These are phyloP conservation scores for Cytospora leucostoma DNA, from an alignment of 2,329 filamentous ascomycete genomes.

Conservation along the genomic window DNA sequence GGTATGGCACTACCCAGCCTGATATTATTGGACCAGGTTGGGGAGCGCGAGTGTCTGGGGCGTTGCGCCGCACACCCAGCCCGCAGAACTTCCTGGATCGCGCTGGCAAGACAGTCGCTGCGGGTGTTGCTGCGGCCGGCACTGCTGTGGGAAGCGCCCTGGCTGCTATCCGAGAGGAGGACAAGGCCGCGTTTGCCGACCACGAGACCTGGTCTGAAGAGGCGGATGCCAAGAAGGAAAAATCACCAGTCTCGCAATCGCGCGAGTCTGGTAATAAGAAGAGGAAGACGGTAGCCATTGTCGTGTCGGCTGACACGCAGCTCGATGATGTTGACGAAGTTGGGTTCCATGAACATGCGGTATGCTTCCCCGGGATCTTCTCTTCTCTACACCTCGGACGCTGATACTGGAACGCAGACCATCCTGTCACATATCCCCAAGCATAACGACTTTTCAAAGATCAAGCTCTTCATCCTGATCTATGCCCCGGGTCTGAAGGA, in stretches of 20 bases:
- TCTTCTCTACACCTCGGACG: neutral
- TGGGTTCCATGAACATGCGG: slow-evolving; percentile 74
- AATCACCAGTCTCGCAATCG: slow-evolving; percentile 39
- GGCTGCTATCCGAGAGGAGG: slow-evolving; percentile 81
- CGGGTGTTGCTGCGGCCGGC: slow-evolving; percentile 80
- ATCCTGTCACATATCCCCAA: slow-evolving; percentile 87
- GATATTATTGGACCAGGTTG: slow-evolving; percentile 55
- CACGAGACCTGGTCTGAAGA: slow-evolving; percentile 93
- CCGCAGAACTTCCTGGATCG: slow-evolving; percentile 86
- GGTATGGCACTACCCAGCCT: slow-evolving; percentile 44
- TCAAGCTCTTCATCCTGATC: slow-evolving; percentile 84
- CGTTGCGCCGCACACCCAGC: slow-evolving; percentile 78
- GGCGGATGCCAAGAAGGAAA: slow-evolving; percentile 66
- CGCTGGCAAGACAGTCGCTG: slow-evolving; percentile 77
- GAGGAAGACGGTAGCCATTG: slow-evolving; percentile 81
- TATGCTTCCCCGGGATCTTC: slow-evolving; percentile 48
- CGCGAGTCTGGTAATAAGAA: slow-evolving; percentile 45
- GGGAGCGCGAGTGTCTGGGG: slow-evolving; percentile 77
- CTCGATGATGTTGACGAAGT: slow-evolving; percentile 60
- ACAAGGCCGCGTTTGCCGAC: slow-evolving; percentile 77
- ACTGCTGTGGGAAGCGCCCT: slow-evolving; percentile 81
- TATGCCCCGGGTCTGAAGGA: slow-evolving; percentile 82
- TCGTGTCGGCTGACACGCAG: slow-evolving; percentile 77
- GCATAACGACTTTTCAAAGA: slow-evolving; percentile 69
- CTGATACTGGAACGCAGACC: slow-evolving; percentile 53